Evolutionary conservation across 805 yeast species (phyloP).

Genomic region (Candida ulmi): DNA sequence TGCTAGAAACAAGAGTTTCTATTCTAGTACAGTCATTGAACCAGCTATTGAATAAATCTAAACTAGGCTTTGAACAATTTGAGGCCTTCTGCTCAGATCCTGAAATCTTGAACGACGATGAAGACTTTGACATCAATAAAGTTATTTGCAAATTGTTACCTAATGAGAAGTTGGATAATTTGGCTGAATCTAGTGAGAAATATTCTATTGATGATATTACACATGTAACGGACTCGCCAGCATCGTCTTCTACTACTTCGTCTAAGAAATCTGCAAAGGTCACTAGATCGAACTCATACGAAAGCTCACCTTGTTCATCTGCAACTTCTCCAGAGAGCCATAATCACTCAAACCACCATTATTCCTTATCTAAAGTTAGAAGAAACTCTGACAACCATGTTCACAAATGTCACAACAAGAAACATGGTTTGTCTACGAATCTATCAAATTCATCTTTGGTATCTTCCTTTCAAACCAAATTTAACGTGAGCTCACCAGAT

Average conservation of each 20-base stretch:
- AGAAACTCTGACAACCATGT: slow-evolving; percentile 15
- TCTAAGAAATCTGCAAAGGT: not conserved
- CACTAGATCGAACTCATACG: slow-evolving; percentile 3
- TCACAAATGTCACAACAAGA: slow-evolving; percentile 11
- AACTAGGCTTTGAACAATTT: slow-evolving; percentile 5
- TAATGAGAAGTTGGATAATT: slow-evolving; percentile 17
- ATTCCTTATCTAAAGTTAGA: slow-evolving; percentile 10
- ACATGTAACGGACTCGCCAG: slow-evolving; percentile 8
- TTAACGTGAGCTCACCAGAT: not conserved
- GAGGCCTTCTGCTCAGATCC: slow-evolving; percentile 15
- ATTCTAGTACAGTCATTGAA: slow-evolving; percentile 38
- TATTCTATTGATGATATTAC: slow-evolving; percentile 21
- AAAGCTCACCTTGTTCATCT: slow-evolving; percentile 3
- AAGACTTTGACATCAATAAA: slow-evolving; percentile 22
- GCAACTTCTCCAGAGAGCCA: not conserved
- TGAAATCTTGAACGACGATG: slow-evolving; percentile 13
- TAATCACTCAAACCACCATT: slow-evolving; percentile 1
- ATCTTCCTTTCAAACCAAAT: slow-evolving; percentile 11
- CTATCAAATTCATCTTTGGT: slow-evolving; percentile 4
- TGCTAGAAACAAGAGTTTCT: slow-evolving; percentile 44
- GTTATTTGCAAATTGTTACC: slow-evolving; percentile 19
- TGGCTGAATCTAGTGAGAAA: slow-evolving; percentile 18
- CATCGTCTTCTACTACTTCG: not conserved
- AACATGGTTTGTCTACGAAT: not conserved
- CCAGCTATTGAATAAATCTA: slow-evolving; percentile 18